Evolutionary conservation across 495 filamentous ascomycete genomes (phyloP), one percentile per base, ranked within the genome.

Genomic region (Clavariopsis aquatica): DNA sequence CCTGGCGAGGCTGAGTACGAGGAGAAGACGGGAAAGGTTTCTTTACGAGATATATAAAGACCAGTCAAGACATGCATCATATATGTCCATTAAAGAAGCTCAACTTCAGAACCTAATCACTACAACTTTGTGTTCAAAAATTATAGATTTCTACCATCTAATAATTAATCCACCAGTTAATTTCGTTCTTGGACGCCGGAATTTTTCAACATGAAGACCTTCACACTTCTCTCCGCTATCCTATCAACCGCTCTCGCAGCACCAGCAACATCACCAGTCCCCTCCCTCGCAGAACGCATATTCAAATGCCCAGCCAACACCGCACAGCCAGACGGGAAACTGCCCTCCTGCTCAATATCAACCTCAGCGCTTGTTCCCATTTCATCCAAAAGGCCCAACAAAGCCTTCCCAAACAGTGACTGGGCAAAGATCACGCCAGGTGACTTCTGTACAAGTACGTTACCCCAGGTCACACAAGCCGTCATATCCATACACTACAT

Each of bases 371-470:
- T 69, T 17, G 24, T 69, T 49, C 60, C 61, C 66, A 65, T 69
- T 55, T 60, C 61, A 15, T 47, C 53, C 0, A 57, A 65, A 22
- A 8, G 26, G 1, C 66, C 66, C 46, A 57, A 54, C 61, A 56
- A 28, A 34, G 60, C 62, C 51, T 65, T 64, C 66, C 20, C 34
- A 41, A 13, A 15, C 46, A 55, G 34, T 15, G 17, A 28, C 15
- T 38, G 20, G 45, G 41, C 66, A 17, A 57, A 46, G 2, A 34
- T 69, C 47, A 69, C 66, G 34, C 66, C 66, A 13, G 52, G 56
- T 49, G 61, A 69, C 66, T 15, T 47, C 22, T 69, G 66, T 61
- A n/a, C n/a, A n/a, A n/a, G n/a, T n/a, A n/a, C n/a, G n/a, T n/a
- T n/a, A n/a, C n/a, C n/a, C n/a, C n/a, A n/a, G n/a, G n/a, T n/a